Evolutionary conservation across 805 yeast species (phyloP).

Genomic region (Nakazawaea siamensis): DNA sequence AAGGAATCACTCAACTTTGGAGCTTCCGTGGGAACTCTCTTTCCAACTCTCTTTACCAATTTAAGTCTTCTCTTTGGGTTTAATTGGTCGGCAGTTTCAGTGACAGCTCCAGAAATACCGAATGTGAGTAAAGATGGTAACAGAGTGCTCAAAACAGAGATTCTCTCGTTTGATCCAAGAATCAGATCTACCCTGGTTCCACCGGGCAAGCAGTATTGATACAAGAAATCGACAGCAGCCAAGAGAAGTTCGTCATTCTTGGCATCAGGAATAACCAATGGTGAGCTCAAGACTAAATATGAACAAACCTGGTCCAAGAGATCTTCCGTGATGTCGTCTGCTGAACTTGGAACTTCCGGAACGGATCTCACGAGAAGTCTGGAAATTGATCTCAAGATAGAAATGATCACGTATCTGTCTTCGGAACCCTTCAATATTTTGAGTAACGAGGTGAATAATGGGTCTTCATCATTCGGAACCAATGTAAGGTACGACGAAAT

Average conservation of each 20-base stretch:
- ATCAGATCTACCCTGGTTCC: conserved; percentile 46
- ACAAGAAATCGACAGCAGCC: conserved; percentile 73
- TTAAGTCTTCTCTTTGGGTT: conserved; percentile 15
- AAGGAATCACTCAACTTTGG: conserved; percentile 52
- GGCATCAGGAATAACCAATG: conserved; percentile 18
- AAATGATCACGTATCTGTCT: conserved; percentile 65
- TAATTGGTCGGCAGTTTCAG: conserved; percentile 17
- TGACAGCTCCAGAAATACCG: conserved; percentile 30
- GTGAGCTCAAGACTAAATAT: conserved; percentile 32
- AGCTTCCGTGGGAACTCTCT: conserved; percentile 55
- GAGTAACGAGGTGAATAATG: conserved; percentile 50
- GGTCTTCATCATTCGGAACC: conserved; percentile 61
- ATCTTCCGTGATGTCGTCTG: conserved; percentile 36
- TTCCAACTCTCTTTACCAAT: conserved; percentile 51
- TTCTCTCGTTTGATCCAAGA: conserved; percentile 36
- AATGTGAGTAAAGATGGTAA: conserved; percentile 56
- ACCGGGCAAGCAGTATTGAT: conserved; percentile 68
- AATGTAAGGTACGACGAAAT: conserved; percentile 78
- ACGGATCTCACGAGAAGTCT: conserved; percentile 62
- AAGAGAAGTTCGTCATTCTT: conserved; percentile 62
- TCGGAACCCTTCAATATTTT: conserved; percentile 38
- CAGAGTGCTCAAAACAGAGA: conserved; percentile 44
- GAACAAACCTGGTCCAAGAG: conserved; percentile 49
- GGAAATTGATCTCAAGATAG: conserved; percentile 68
- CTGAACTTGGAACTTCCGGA: conserved; percentile 39